phyloP scores from a whole-genome alignment of 2,329 filamentous ascomycete species.

The Aspergillus versicolor region DNA sequence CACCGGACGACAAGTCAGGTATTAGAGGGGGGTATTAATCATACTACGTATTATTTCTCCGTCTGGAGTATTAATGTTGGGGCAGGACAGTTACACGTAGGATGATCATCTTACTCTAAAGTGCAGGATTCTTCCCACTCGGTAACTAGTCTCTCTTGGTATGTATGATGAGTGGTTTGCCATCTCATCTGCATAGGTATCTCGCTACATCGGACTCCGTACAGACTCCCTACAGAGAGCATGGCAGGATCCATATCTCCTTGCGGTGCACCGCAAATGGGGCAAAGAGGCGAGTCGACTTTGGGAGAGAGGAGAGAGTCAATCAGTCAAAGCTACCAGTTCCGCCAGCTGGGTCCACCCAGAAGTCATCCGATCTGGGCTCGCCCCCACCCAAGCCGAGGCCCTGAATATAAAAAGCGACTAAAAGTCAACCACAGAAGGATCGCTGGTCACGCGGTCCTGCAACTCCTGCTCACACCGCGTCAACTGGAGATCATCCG shows the following conservation, averaged over 20 bases:
- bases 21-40: background rate
- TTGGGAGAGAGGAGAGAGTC: too few species aligned
- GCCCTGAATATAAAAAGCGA: slow-evolving; percentile 1
- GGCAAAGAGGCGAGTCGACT: too few species aligned
- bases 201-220: background rate
- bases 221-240: background rate
- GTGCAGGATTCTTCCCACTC: background rate
- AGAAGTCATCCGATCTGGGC: slow-evolving; percentile 19
- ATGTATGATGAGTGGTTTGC: background rate
- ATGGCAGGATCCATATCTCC: background rate
- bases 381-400: slow-evolving; percentile 19
- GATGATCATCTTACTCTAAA: background rate
- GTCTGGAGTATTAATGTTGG: background rate
- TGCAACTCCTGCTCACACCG: slow-evolving; percentile 12
- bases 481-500: slow-evolving; percentile 17
- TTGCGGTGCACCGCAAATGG: too few species aligned
- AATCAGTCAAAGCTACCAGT: too few species aligned
- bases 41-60: background rate
- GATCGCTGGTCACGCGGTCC: slow-evolving; percentile 23
- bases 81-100: too few species aligned
- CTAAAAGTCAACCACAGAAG: background rate
- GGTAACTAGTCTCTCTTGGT: background rate
- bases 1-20: slow-evolving; percentile 7
- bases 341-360: slow-evolving; percentile 2
- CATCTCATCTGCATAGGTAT: background rate